Evolutionary conservation across 2,329 filamentous ascomycete species (phyloP).

Genomic region (Emydomyces testavorans): DNA sequence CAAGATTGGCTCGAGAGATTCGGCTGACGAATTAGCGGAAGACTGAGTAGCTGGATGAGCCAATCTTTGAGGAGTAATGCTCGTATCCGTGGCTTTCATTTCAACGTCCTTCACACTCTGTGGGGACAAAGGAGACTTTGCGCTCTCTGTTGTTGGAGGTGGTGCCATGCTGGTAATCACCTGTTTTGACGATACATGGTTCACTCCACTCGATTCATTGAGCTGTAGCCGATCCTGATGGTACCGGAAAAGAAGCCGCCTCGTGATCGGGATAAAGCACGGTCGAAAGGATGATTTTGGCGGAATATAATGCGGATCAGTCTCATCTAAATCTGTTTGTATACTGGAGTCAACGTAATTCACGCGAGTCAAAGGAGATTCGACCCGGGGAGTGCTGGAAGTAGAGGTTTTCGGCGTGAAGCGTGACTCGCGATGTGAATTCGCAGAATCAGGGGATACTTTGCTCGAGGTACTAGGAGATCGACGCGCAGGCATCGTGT

Average conservation of each 20-base stretch:
- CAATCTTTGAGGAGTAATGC: slow-evolving; percentile 19
- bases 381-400: slow-evolving; percentile 21
- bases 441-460: slow-evolving; percentile 22
- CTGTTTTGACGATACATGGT: neutral
- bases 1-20: slow-evolving; percentile 12
- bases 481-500: slow-evolving; percentile 20
- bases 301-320: slow-evolving; percentile 20
- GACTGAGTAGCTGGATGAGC: neutral
- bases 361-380: slow-evolving; percentile 18
- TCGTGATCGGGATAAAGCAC: slow-evolving; percentile 32
- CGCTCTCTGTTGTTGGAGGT: slow-evolving; percentile 11
- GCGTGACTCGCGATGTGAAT: slow-evolving; percentile 18
- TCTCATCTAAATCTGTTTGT: slow-evolving; percentile 36
- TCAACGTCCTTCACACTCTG: slow-evolving; percentile 14
- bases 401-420: slow-evolving; percentile 26
- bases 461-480: slow-evolving; percentile 30
- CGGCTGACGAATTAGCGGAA: neutral
- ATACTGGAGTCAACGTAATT: slow-evolving; percentile 34
- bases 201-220: slow-evolving; percentile 20
- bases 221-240: slow-evolving; percentile 31
- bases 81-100: slow-evolving; percentile 31
- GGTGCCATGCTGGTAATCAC: slow-evolving; percentile 14
- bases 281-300: slow-evolving; percentile 18
- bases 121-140: slow-evolving; percentile 13
- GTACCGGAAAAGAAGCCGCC: slow-evolving; percentile 34